These are phyloP conservation scores for Fistulifera pelliculosa DNA, from an alignment of 108 stramenopile genomes.

Conservation along the genomic window DNA sequence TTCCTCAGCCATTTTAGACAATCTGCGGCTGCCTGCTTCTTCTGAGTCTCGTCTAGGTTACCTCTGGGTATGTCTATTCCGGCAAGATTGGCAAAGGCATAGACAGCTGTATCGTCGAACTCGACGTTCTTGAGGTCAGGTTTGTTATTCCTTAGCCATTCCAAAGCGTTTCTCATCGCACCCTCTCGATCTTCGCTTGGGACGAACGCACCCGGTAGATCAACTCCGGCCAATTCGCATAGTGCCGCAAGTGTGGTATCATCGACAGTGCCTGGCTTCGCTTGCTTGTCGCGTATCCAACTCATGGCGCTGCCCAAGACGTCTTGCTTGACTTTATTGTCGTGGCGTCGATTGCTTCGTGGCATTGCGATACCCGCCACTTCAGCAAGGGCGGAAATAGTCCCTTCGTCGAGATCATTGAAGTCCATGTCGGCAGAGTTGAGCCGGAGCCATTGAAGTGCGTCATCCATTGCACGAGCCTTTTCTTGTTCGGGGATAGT, in stretches of 20 bases:
- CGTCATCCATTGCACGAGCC: constrained; percentile 9
- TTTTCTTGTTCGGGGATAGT: neutral
- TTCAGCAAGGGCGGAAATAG: neutral
- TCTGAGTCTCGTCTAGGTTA: neutral
- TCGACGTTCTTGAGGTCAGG: neutral
- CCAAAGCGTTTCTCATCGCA: constrained; percentile 16
- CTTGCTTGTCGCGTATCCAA: constrained; percentile 20
- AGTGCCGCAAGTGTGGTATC: constrained; percentile 6
- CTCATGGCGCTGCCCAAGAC: constrained; percentile 21
- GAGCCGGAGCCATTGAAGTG: constrained; percentile 17
- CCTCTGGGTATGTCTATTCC: neutral
- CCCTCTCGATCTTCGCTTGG: constrained; percentile 9
- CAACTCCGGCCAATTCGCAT: constrained; percentile 9
- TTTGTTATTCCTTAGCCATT: constrained; percentile 17
- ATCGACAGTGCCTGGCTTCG: constrained; percentile 3
- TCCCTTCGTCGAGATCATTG: neutral
- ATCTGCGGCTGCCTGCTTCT: neutral
- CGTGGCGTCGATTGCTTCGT: neutral
- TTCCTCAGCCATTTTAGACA: constrained; percentile 15
- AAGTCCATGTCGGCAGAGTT: neutral
- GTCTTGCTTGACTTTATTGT: neutral
- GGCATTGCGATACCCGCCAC: constrained; percentile 3
- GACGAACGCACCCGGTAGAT: constrained; percentile 1
- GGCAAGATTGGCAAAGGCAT: constrained; percentile 6
- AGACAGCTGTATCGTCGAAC: neutral